Base-by-base conservation (phyloP, 139 green algal genomes). In the Closterium sp. region DNA sequence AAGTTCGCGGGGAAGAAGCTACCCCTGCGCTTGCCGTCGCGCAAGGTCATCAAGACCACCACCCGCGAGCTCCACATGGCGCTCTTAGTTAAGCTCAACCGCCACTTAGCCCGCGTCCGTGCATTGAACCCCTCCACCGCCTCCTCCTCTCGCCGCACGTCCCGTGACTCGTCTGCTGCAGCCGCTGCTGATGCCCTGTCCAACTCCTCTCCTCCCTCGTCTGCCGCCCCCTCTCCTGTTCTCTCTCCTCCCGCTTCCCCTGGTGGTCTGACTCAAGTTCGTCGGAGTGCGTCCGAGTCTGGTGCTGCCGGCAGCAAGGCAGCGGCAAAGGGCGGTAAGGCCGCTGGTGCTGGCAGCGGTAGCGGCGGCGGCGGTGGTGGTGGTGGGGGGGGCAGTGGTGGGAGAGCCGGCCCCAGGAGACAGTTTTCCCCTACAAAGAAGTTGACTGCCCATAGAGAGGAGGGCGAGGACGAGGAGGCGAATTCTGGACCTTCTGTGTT, bases 1-100 rank as follows among this genome's bases (percentile, higher is more conserved):
- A 21, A 19, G 55, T 10, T 93, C 9, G 23, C 19, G 4, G 0
- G 88, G 31, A 25, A 28, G 28, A 31, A 84, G 33, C 83, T 92
- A 1, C 87, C 87, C n/a, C 28, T 93, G 23, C 91, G 32, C 30
- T 0, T 93, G 5, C 88, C 88, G 3, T 33, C 35, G 4, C 91
- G 88, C 32, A 76, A 32, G 21, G 28, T 33, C 87, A 33, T 93
- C 64, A 87, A 93, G 21, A 93, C 89, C 87, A 25, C 30, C 30
- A 89, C 91, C 25, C 87, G 91, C 81, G 66, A 91, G 8, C 88
- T 93, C 33, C 91, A 93, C 91, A 89, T 92, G 87, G 32, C 88
- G 19, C 91, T 93, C 10, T 69, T 93, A 30, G 87, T 93, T 30
- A 93, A 93, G 55, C 88, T 93, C 88, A 93, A 91, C 91, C 28